Percentiles rank a stretch among this genome's conserved stretches.
These are phyloP conservation scores for Sutorius australiensis DNA, from an alignment of 768 basidiomycete genomes.

Conservation along the genomic window DNA sequence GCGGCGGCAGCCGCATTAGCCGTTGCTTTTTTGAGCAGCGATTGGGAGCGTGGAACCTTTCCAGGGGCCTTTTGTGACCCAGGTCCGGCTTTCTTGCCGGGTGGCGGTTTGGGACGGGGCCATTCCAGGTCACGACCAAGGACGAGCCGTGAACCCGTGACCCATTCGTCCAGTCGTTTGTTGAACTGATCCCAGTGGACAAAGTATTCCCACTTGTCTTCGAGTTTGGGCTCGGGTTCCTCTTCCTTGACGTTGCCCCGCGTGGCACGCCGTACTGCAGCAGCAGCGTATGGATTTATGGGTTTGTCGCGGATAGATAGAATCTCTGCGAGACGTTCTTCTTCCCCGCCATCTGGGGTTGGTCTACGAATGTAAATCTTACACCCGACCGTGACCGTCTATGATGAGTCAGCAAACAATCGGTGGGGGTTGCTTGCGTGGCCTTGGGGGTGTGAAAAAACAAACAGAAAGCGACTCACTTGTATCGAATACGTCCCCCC, in stretches of 20 bases:
- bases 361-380: constrained; percentile 91
- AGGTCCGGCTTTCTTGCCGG: constrained; percentile 50
- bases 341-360: constrained; percentile 64
- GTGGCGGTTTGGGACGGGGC: constrained; percentile 81
- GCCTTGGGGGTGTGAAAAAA: constrained; percentile 20
- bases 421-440: constrained; percentile 10
- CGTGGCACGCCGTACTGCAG: constrained; percentile 35
- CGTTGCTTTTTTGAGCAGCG: constrained; percentile 65
- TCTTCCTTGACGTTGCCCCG: constrained; percentile 41
- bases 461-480: constrained; percentile 41
- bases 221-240: constrained; percentile 52
- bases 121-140: constrained; percentile 86
- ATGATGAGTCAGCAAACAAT: constrained; percentile 35
- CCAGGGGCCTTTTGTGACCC: constrained; percentile 52
- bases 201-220: constrained; percentile 90
- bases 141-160: constrained; percentile 82
- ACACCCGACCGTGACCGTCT: constrained; percentile 91
- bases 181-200: constrained; percentile 99
- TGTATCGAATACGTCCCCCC: constrained; percentile 77
- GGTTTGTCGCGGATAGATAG: constrained; percentile 91
- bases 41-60: constrained; percentile 58
- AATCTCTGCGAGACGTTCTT: constrained; percentile 94
- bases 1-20: constrained; percentile 65
- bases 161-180: constrained; percentile 98
- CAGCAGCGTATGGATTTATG: constrained; percentile 48